Conservation (phyloP, 345 rosid species). For the Bretschneidera sinensis region DNA sequence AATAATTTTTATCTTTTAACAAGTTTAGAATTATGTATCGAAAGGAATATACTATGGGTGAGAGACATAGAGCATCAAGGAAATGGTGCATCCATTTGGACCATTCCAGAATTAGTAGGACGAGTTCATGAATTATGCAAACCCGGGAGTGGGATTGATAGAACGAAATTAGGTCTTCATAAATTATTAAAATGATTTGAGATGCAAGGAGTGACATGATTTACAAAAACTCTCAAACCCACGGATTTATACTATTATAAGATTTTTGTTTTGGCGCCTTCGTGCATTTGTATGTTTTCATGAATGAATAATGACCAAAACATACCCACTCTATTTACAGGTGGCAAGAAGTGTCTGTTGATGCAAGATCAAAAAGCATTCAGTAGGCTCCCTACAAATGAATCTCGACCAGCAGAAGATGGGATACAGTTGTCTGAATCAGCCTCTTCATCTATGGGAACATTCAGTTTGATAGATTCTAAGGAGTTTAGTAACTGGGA, state of each 20-base stretch:
- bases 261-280: not conserved
- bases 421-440: slow-evolving; percentile 36
- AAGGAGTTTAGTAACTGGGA: slow-evolving; percentile 47
- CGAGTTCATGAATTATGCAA: no score
- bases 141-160: no score
- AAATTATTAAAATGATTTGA: no score
- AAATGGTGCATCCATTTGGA: no score
- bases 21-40: no score
- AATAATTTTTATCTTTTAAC: no score
- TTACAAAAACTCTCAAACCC: not conserved
- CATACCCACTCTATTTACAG: slow-evolving; percentile 21
- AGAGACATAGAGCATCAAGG: no score
- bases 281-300: no score
- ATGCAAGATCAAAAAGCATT: slow-evolving; percentile 19
- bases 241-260: not conserved
- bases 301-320: not conserved
- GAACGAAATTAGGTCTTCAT: no score
- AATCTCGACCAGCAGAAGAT: slow-evolving; percentile 14
- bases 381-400: slow-evolving; percentile 15
- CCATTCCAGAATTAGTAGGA: no score
- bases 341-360: slow-evolving; percentile 13
- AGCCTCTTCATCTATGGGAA: slow-evolving; percentile 33
- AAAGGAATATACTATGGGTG: no score
- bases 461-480: slow-evolving; percentile 21
- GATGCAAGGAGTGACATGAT: no score